Conservation (phyloP, 345 rosid genomes). For the Mallotus nudiflorus region DNA sequence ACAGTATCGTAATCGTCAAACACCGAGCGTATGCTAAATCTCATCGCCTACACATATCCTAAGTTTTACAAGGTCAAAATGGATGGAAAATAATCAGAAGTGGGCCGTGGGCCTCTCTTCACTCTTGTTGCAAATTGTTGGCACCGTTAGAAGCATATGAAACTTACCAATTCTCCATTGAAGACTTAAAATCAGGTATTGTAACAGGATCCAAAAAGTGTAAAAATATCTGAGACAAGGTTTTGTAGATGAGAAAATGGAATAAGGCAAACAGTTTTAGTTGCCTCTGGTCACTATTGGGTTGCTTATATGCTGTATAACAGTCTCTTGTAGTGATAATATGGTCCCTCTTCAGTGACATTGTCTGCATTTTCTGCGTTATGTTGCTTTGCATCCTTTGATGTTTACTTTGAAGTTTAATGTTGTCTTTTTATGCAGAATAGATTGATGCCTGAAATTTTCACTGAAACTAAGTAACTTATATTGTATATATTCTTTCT, state of each 20-base stretch:
- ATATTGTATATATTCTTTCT: conserved; percentile 2
- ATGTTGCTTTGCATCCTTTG: not conserved
- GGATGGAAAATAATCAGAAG: too few relatives aligned
- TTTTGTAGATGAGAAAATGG: not conserved
- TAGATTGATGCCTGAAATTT: not conserved
- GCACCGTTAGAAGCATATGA: too few relatives aligned
- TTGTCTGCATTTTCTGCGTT: not conserved
- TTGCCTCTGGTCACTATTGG: not conserved
- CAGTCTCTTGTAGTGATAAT: not conserved
- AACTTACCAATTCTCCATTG: too few relatives aligned
- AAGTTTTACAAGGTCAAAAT: too few relatives aligned
- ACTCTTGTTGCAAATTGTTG: too few relatives aligned
- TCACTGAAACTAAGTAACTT: not conserved
- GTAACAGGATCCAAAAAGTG: too few relatives aligned
- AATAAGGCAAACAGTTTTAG: not conserved
- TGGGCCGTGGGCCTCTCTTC: too few relatives aligned
- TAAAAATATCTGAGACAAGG: not conserved
- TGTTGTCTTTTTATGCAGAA: not conserved
- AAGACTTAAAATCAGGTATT: too few relatives aligned
- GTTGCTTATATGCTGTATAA: not conserved
- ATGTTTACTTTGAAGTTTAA: not conserved
- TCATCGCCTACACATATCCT: too few relatives aligned
- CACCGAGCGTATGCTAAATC: too few relatives aligned
- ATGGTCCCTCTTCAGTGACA: not conserved
- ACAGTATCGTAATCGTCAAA: too few relatives aligned